Evolutionary conservation across 306 rosid genomes (phyloP).

Genomic region (Elaeagnus macrophylla): DNA sequence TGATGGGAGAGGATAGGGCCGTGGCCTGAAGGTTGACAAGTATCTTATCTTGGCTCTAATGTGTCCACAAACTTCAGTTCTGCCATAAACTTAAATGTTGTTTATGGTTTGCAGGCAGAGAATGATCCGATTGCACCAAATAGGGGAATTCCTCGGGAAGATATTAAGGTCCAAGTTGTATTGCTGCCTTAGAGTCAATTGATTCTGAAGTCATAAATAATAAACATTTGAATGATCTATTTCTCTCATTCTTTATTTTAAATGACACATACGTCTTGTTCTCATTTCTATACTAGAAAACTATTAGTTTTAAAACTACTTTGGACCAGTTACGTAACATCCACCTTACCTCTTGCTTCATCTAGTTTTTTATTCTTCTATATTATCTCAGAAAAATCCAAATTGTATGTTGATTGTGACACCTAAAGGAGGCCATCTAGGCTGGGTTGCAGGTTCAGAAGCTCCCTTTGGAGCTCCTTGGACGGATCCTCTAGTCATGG

Average conservation of each 20-base stretch:
- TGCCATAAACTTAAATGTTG: constrained; percentile 12
- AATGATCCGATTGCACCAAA: constrained; percentile 91
- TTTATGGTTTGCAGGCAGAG: constrained; percentile 55
- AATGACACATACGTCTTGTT: too few relatives aligned
- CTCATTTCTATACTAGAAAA: too few relatives aligned
- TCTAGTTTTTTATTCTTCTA: neutral
- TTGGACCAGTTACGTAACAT: too few relatives aligned
- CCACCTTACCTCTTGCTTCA: too few relatives aligned
- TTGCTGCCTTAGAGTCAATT: too few relatives aligned
- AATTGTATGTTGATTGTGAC: constrained; percentile 84
- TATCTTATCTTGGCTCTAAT: too few relatives aligned
- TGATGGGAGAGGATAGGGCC: too few relatives aligned
- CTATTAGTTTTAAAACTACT: too few relatives aligned
- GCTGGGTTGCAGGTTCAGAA: constrained; percentile 85
- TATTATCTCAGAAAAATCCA: constrained; percentile 57
- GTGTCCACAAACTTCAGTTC: neutral
- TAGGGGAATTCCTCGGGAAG: constrained; percentile 80
- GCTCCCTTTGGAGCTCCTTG: constrained; percentile 86
- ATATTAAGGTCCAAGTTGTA: constrained; percentile 49
- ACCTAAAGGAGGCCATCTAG: constrained; percentile 88
- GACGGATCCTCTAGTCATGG: constrained; percentile 77
- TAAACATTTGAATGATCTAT: too few relatives aligned
- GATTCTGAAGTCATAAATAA: too few relatives aligned
- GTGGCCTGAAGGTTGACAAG: too few relatives aligned
- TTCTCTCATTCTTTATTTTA: too few relatives aligned